phyloP scores from a whole-genome alignment of 495 filamentous ascomycete species.

The Filosporella fistucella region DNA sequence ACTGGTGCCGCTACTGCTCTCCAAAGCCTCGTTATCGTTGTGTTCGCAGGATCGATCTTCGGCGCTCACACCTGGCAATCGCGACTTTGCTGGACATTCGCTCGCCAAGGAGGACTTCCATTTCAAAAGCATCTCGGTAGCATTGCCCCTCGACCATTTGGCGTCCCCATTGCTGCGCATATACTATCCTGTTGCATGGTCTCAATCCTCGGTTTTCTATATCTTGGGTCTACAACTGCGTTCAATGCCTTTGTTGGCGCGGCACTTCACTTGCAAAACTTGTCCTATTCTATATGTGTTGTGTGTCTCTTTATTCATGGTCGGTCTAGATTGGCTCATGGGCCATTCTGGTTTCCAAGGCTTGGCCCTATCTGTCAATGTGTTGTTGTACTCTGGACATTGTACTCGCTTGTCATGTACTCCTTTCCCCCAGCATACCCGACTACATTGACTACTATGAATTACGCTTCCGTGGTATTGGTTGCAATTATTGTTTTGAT shows the following conservation, averaged over 20 bases:
- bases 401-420: constrained; percentile 51
- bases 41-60: constrained; percentile 50
- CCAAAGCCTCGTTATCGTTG: constrained; percentile 48
- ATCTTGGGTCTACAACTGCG: constrained; percentile 51
- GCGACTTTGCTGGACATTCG: constrained; percentile 57
- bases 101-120: constrained; percentile 26
- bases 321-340: constrained; percentile 45
- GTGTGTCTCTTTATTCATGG: constrained; percentile 44
- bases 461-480: constrained; percentile 52
- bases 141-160: constrained; percentile 24
- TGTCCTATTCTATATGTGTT: constrained; percentile 48
- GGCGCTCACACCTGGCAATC: constrained; percentile 50
- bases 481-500: no score
- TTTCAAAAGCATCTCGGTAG: constrained; percentile 15
- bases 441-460: constrained; percentile 41
- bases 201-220: constrained; percentile 52
- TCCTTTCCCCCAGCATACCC: constrained; percentile 42
- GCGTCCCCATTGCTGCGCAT: constrained; percentile 52
- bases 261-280: constrained; percentile 45
- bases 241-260: constrained; percentile 52
- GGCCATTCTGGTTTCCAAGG: constrained; percentile 43
- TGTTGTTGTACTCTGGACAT: constrained; percentile 44
- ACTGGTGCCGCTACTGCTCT: constrained; percentile 50
- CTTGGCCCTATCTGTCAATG: constrained; percentile 40
- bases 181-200: constrained; percentile 40